Percentiles rank a stretch among this genome's conserved stretches.
phyloP scores from a whole-genome alignment of 2,329 filamentous ascomycete genomes.

The Fusarium illudens region DNA sequence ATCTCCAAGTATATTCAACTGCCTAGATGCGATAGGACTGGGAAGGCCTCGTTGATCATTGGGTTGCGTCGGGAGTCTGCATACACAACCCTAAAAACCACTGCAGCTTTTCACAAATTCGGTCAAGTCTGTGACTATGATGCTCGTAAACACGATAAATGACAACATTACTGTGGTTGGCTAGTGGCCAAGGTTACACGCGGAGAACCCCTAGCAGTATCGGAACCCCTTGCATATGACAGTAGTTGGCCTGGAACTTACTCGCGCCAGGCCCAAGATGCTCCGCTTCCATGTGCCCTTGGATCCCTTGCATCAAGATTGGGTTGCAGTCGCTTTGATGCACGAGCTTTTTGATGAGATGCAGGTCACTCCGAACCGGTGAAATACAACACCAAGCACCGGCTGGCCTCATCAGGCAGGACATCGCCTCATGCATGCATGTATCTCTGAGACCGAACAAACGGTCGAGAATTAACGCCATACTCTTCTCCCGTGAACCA shows the following conservation, averaged over 20 bases:
- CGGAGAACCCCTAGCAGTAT: conserved; percentile 1
- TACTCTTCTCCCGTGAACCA: conserved; percentile 10
- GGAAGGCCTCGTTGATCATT: conserved; percentile 1
- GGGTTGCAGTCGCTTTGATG: conserved; percentile 24
- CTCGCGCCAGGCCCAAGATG: background rate
- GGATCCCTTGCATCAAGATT: conserved; percentile 24
- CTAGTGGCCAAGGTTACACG: conserved; percentile 11
- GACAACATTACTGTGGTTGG: background rate
- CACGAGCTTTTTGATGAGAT: conserved; percentile 19
- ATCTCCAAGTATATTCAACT: background rate
- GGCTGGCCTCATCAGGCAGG: background rate
- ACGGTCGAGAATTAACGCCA: background rate
- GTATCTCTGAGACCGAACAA: conserved; percentile 8
- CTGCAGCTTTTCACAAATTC: conserved; percentile 22
- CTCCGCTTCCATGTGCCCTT: background rate
- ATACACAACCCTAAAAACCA: background rate
- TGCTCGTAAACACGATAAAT: conserved; percentile 1
- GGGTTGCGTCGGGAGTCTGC: conserved; percentile 5
- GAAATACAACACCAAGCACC: conserved; percentile 20
- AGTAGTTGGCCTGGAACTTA: conserved; percentile 1
- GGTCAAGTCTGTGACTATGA: conserved; percentile 13
- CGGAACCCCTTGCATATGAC: conserved; percentile 32
- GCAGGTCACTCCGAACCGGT: conserved; percentile 22
- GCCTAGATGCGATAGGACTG: background rate
- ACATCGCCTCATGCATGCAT: conserved; percentile 8